Evolutionary conservation across 495 filamentous ascomycete genomes (phyloP).

Genomic region (Xylaria castorea): DNA sequence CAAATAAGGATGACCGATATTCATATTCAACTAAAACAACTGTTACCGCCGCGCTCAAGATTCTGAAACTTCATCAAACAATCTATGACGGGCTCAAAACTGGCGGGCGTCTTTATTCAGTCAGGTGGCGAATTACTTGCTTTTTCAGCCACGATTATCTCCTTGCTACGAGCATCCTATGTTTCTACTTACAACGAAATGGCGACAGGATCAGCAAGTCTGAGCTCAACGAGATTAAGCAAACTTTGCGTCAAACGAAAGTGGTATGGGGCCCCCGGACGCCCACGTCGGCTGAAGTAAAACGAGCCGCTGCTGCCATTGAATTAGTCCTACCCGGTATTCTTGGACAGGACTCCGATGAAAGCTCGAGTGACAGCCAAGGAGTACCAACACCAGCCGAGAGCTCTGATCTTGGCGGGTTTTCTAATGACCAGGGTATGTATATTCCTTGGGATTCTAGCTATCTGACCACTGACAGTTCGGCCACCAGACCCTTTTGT

Average conservation of each 20-base stretch:
- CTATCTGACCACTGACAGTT: background rate
- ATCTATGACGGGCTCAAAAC: conserved; percentile 45
- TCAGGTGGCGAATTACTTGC: conserved; percentile 45
- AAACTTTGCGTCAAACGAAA: conserved; percentile 22
- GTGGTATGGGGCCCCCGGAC: conserved; percentile 5
- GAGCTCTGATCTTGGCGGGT: background rate
- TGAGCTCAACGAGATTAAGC: conserved; percentile 20
- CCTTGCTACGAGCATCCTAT: conserved; percentile 50
- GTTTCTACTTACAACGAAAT: conserved; percentile 39
- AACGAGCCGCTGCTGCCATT: conserved; percentile 21
- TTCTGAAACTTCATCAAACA: conserved; percentile 44
- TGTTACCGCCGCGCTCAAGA: conserved; percentile 45
- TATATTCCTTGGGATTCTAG: background rate
- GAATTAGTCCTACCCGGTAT: conserved; percentile 22
- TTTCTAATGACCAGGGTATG: conserved; percentile 14
- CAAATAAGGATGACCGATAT: conserved; percentile 42
- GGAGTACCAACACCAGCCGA: conserved; percentile 4
- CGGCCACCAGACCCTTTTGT: conserved; percentile 16
- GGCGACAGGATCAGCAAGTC: conserved; percentile 19
- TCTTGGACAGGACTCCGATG: conserved; percentile 9
- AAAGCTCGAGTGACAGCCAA: conserved; percentile 19
- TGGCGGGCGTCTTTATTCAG: conserved; percentile 40
- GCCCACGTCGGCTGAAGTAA: conserved; percentile 18
- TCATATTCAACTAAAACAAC: conserved; percentile 43
- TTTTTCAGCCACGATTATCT: conserved; percentile 46